Evolutionary conservation across 2,329 filamentous ascomycete species (phyloP).

Genomic region (Fusarium solani-melongenae): DNA sequence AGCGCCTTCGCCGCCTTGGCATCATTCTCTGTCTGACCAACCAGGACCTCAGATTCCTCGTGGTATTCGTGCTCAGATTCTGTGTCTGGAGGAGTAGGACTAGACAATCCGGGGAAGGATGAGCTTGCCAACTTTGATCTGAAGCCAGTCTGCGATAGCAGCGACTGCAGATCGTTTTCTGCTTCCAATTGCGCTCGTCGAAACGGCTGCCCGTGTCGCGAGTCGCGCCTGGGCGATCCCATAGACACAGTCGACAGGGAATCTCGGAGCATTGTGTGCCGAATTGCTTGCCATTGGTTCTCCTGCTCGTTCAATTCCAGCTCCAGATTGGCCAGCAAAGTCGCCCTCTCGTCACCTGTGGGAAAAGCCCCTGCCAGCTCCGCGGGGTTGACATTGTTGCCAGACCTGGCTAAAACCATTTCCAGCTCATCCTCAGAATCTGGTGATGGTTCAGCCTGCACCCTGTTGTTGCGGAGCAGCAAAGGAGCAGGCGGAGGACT

Average conservation of each 20-base stretch:
- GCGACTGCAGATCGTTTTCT: slow-evolving; percentile 26
- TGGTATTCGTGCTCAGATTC: slow-evolving; percentile 52
- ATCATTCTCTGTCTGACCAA: slow-evolving; percentile 23
- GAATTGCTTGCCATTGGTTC: slow-evolving; percentile 68
- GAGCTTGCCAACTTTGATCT: slow-evolving; percentile 22
- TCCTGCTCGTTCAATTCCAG: slow-evolving; percentile 71
- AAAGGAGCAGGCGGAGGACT: slow-evolving; percentile 68
- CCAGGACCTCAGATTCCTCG: slow-evolving; percentile 27
- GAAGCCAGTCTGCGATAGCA: slow-evolving; percentile 26
- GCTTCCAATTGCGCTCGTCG: slow-evolving; percentile 29
- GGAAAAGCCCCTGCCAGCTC: neutral
- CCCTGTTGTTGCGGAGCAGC: slow-evolving; percentile 57
- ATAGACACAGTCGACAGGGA: slow-evolving; percentile 62
- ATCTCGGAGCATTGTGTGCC: slow-evolving; percentile 61
- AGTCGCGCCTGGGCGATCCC: slow-evolving; percentile 43
- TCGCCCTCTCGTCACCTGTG: slow-evolving; percentile 53
- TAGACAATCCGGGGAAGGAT: slow-evolving; percentile 30
- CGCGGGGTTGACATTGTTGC: neutral
- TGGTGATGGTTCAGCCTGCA: slow-evolving; percentile 62
- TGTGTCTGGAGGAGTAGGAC: slow-evolving; percentile 64
- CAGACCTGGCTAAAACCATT: slow-evolving; percentile 25
- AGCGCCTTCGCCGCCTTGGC: slow-evolving; percentile 33
- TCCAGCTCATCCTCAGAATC: slow-evolving; percentile 62
- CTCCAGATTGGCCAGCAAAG: slow-evolving; percentile 69
- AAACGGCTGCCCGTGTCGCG: slow-evolving; percentile 28